Conservation (phyloP, 1,139 yeast species). For the Scheffersomyces illinoinensis region DNA sequence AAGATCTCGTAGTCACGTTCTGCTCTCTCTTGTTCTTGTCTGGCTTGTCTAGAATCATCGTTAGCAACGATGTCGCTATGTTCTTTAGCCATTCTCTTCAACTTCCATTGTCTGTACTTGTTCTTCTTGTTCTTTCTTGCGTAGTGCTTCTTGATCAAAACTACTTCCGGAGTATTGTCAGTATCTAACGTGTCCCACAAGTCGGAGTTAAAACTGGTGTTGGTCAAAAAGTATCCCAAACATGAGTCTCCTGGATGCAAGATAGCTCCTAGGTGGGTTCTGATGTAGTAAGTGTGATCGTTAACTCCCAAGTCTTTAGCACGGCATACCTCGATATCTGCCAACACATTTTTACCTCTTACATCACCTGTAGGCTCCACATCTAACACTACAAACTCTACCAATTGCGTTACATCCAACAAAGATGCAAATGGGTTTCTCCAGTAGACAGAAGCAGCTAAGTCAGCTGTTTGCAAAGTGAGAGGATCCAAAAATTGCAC, state of each 20-base stretch:
- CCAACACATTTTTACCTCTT: conserved; percentile 79
- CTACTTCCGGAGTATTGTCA: conserved; percentile 79
- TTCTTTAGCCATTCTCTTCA: conserved; percentile 97
- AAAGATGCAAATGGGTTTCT: conserved; percentile 80
- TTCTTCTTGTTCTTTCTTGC: conserved; percentile 74
- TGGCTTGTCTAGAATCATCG: conserved; percentile 75
- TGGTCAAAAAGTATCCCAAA: conserved; percentile 82
- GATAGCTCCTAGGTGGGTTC: conserved; percentile 91
- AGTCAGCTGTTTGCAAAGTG: conserved; percentile 79
- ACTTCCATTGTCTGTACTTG: conserved; percentile 89
- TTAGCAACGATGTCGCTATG: conserved; percentile 83
- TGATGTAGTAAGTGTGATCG: conserved; percentile 75
- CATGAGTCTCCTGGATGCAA: conserved; percentile 96
- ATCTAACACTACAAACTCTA: conserved; percentile 90
- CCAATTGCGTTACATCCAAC: conserved; percentile 72
- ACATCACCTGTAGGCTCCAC: conserved; percentile 90
- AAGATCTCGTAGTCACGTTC: conserved; percentile 94
- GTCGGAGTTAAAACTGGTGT: conserved; percentile 84
- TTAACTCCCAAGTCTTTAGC: conserved; percentile 83
- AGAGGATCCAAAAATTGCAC: conserved; percentile 84
- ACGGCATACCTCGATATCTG: conserved; percentile 88
- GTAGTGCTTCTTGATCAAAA: conserved; percentile 88
- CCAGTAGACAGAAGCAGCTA: conserved; percentile 80
- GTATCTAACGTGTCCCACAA: conserved; percentile 74
- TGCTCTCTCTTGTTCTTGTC: conserved; percentile 87